Conservation (phyloP, 352 stramenopile species). For the Saprolegnia parasitica region DNA sequence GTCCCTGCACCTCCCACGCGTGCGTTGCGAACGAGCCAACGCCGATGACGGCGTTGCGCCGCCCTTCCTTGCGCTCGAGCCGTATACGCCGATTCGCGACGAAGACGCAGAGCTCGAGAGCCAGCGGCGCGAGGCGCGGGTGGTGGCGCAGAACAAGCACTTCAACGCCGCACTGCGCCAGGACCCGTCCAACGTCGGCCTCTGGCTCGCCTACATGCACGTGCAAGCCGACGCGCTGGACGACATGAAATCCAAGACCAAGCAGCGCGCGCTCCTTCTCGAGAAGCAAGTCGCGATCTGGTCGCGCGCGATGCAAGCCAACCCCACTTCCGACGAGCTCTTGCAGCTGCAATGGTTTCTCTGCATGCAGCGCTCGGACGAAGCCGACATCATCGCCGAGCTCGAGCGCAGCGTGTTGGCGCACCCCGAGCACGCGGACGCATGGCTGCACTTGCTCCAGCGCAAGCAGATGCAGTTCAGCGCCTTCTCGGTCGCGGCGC, state of each 20-base stretch:
- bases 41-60: constrained; percentile 53
- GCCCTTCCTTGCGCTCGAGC: constrained; percentile 40
- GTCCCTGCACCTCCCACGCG: not conserved
- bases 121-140: constrained; percentile 58
- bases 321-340: constrained; percentile 46
- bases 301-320: constrained; percentile 44
- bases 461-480: constrained; percentile 57
- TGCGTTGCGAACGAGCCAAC: not conserved
- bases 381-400: constrained; percentile 35
- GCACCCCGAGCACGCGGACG: constrained; percentile 42
- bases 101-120: constrained; percentile 37
- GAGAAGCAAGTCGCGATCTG: constrained; percentile 70
- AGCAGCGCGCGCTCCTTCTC: constrained; percentile 34
- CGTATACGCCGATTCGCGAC: constrained; percentile 15
- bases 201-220: constrained; percentile 67
- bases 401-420: constrained; percentile 51
- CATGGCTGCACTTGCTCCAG: constrained; percentile 59
- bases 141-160: constrained; percentile 50
- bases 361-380: constrained; percentile 33
- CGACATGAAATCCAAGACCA: constrained; percentile 34
- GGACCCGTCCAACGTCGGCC: constrained; percentile 32
- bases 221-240: constrained; percentile 56
- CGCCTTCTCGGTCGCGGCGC: constrained; percentile 57
- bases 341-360: constrained; percentile 53
- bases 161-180: constrained; percentile 41